Percentiles rank a stretch among this genome's conserved stretches.
Conservation (phyloP, 2,329 filamentous ascomycete species). For the Hypomyces perniciosus region DNA sequence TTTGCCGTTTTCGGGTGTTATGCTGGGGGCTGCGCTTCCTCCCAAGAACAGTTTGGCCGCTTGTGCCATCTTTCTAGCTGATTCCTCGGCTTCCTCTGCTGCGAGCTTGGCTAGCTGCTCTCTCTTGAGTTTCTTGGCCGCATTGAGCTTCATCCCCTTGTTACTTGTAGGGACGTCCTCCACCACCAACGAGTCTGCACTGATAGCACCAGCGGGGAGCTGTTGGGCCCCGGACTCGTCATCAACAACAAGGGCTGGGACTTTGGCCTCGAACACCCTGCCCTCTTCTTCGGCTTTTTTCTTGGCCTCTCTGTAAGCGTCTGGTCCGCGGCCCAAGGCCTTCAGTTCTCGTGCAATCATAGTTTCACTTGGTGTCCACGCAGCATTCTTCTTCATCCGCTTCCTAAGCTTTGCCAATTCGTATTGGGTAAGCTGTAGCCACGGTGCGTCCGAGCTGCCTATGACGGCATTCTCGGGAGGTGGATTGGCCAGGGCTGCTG, state of each 20-base stretch:
- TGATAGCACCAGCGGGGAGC: constrained; percentile 55
- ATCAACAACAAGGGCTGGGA: constrained; percentile 36
- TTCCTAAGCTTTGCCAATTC: constrained; percentile 67
- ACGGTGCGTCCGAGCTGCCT: constrained; percentile 56
- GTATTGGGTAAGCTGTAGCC: constrained; percentile 59
- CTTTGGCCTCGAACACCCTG: constrained; percentile 47
- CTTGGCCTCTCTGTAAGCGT: constrained; percentile 56
- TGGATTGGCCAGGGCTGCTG: constrained; percentile 43
- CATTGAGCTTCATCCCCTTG: constrained; percentile 71
- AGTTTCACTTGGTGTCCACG: constrained; percentile 77
- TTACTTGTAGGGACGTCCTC: constrained; percentile 63
- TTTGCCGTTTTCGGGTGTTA: constrained; percentile 22
- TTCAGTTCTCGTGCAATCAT: constrained; percentile 80
- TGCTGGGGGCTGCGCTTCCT: constrained; percentile 20
- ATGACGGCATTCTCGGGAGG: constrained; percentile 54
- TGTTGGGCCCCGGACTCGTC: constrained; percentile 46
- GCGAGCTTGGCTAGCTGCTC: constrained; percentile 58
- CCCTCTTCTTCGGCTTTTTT: constrained; percentile 61
- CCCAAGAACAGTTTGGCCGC: constrained; percentile 41
- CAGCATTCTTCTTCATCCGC: constrained; percentile 86
- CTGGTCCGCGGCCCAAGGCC: constrained; percentile 59
- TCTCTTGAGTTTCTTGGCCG: constrained; percentile 68
- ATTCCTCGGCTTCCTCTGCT: constrained; percentile 56
- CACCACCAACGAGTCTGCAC: constrained; percentile 47
- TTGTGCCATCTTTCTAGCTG: constrained; percentile 47